A percentile compares a stretch with the other conserved stretches of the same genome.
These are phyloP conservation scores for Sporothrix euskadiensis DNA, from an alignment of 2,329 filamentous ascomycete genomes.

Conservation along the genomic window DNA sequence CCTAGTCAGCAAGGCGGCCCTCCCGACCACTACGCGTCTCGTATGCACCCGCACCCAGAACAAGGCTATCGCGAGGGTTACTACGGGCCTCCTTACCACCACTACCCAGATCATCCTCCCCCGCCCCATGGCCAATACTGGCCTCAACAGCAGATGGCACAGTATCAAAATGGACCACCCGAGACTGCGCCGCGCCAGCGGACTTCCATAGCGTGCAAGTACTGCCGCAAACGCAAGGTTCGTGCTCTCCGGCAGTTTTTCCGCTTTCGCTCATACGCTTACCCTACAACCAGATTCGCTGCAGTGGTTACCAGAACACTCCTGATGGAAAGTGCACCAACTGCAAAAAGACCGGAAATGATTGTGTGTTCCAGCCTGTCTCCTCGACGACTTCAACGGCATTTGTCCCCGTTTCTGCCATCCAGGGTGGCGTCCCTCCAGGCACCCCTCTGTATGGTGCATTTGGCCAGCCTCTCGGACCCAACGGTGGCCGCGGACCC, in stretches of 20 bases:
- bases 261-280: constrained; percentile 29
- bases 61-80: constrained; percentile 31
- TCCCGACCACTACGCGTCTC: constrained; percentile 31
- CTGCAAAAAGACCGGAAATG: constrained; percentile 62
- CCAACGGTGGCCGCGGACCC: constrained; percentile 32
- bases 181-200: constrained; percentile 59
- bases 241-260: neutral
- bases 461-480: constrained; percentile 55
- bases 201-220: constrained; percentile 61
- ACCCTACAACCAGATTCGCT: constrained; percentile 53
- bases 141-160: constrained; percentile 33
- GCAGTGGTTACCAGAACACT: constrained; percentile 61
- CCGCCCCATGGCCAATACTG: constrained; percentile 29
- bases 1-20: constrained; percentile 38
- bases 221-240: constrained; percentile 63
- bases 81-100: constrained; percentile 31
- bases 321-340: constrained; percentile 62
- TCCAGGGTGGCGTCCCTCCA: constrained; percentile 59
- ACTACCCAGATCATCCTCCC: constrained; percentile 31
- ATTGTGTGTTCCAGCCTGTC: constrained; percentile 62
- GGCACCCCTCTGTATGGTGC: constrained; percentile 59
- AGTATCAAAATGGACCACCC: constrained; percentile 41
- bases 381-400: constrained; percentile 55
- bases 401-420: constrained; percentile 60
- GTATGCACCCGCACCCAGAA: constrained; percentile 32